phyloP scores from a whole-genome alignment of 768 basidiomycete genomes.

The Naganishia friedmannii region DNA sequence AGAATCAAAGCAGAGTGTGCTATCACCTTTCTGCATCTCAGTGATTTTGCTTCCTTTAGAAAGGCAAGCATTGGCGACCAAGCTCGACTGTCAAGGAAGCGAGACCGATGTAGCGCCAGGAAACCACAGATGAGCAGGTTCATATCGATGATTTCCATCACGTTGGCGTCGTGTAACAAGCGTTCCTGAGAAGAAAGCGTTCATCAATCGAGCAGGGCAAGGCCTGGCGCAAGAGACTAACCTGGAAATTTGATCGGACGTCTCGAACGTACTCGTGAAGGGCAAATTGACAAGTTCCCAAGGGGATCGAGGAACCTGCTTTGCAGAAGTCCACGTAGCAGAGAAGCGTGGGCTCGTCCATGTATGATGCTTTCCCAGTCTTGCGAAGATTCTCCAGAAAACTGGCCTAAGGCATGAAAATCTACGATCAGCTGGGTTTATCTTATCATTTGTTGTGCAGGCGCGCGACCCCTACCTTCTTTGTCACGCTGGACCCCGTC shows the following conservation, averaged over 20 bases:
- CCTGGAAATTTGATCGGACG: slow-evolving; percentile 25
- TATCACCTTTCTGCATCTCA: slow-evolving; percentile 8
- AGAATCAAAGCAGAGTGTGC: slow-evolving; percentile 22
- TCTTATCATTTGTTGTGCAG: background rate
- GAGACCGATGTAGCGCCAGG: slow-evolving; percentile 13
- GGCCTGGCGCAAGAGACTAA: background rate
- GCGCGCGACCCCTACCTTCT: slow-evolving; percentile 36
- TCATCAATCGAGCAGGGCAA: background rate
- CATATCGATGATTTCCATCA: slow-evolving; percentile 16
- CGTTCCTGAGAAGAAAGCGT: slow-evolving; percentile 3
- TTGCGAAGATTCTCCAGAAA: slow-evolving; percentile 53
- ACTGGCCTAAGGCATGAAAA: slow-evolving; percentile 38
- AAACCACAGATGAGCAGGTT: slow-evolving; percentile 28
- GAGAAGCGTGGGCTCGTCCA: slow-evolving; percentile 24
- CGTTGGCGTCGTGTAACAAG: slow-evolving; percentile 7
- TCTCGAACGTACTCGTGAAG: slow-evolving; percentile 28
- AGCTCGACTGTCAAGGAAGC: slow-evolving; percentile 19
- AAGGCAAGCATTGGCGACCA: slow-evolving; percentile 20
- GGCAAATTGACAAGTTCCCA: slow-evolving; percentile 10
- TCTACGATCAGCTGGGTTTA: background rate
- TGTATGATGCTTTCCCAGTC: slow-evolving; percentile 28
- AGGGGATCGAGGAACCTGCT: slow-evolving; percentile 19
- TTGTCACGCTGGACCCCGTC: slow-evolving; percentile 30
- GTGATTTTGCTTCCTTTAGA: slow-evolving; percentile 8
- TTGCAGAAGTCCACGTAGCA: slow-evolving; percentile 26